Evolutionary conservation across 129 eudicot species (phyloP).

Genomic region (Gnaphalium uliginosum): DNA sequence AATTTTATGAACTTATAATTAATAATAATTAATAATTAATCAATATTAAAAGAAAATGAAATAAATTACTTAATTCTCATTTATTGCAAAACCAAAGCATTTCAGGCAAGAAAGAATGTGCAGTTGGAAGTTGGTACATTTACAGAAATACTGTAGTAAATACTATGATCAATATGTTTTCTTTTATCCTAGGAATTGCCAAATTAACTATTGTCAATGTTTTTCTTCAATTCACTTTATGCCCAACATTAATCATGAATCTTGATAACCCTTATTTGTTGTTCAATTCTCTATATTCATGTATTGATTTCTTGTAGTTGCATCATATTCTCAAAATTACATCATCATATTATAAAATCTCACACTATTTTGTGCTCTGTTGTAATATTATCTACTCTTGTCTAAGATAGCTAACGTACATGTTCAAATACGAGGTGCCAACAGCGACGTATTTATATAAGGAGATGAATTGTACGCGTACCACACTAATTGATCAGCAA

Average conservation of each 20-base stretch:
- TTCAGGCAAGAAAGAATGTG: constrained; percentile 25
- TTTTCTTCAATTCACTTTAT: not conserved
- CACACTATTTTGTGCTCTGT: too few species aligned
- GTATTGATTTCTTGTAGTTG: too few species aligned
- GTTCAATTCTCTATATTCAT: too few species aligned
- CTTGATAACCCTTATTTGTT: too few species aligned
- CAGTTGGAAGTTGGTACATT: constrained; percentile 31
- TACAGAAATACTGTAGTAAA: constrained; percentile 29
- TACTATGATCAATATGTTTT: constrained; percentile 11
- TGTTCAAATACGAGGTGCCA: not conserved
- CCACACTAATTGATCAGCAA: not conserved
- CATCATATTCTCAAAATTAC: not conserved
- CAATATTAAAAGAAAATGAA: not conserved
- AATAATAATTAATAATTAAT: too few species aligned
- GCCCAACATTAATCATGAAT: not conserved
- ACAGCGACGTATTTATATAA: not conserved
- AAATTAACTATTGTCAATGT: not conserved
- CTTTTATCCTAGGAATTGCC: constrained; percentile 4
- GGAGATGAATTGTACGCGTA: not conserved
- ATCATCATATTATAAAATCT: too few species aligned
- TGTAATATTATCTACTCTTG: too few species aligned
- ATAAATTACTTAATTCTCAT: constrained; percentile 11
- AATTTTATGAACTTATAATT: not conserved
- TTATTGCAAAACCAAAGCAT: constrained; percentile 7
- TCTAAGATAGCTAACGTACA: not conserved